Conservation (phyloP, 164 flowering plant species). For the Macadamia integrifolia region DNA sequence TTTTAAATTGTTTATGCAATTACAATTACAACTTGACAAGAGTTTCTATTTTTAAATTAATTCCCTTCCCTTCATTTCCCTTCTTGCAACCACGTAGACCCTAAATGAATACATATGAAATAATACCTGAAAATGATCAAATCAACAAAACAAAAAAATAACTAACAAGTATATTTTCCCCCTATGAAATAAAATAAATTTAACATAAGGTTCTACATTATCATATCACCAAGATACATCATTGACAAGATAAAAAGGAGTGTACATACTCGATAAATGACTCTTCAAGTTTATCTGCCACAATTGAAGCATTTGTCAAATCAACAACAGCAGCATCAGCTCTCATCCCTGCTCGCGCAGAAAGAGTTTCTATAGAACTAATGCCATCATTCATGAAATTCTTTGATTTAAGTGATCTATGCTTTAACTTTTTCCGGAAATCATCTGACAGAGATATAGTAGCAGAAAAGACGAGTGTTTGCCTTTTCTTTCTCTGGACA, state of each 20-base stretch:
- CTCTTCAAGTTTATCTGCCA: constrained; percentile 78
- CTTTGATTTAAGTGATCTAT: constrained; percentile 46
- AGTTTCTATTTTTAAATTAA: no score
- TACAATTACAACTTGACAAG: no score
- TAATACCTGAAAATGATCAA: no score
- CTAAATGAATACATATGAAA: no score
- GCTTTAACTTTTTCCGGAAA: constrained; percentile 85
- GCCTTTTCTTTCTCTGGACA: constrained; percentile 75
- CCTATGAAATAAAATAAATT: no score
- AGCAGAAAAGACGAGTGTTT: constrained; percentile 90
- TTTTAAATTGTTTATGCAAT: no score
- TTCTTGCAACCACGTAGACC: no score
- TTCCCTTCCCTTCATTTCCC: no score
- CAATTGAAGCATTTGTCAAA: constrained; percentile 68
- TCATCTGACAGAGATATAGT: constrained; percentile 82
- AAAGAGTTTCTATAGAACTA: constrained; percentile 73
- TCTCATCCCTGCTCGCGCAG: constrained; percentile 83
- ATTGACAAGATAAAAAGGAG: neutral
- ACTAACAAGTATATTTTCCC: no score
- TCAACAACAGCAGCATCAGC: constrained; percentile 74
- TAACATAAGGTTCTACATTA: no score
- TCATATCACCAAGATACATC: no score
- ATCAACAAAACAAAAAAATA: no score
- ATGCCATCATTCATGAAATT: constrained; percentile 33
- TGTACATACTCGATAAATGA: constrained; percentile 79